Evolutionary conservation across 805 yeast genomes (phyloP).

Genomic region (Brettanomyces custersianus): DNA sequence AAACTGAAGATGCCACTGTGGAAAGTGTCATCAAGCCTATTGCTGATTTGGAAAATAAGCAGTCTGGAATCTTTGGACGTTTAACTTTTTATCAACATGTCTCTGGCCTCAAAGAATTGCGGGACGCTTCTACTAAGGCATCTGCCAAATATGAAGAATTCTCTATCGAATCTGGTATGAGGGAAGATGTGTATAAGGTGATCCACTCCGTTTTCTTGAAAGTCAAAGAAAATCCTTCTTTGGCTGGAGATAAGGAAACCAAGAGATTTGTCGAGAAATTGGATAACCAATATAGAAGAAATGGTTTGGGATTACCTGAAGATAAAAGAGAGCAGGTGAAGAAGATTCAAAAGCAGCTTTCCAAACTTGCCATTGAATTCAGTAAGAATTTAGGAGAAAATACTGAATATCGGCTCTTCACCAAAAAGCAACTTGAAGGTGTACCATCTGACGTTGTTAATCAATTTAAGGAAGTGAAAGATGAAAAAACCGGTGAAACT

Average conservation of each 20-base stretch:
- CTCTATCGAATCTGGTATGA: conserved; percentile 53
- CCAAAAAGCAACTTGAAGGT: conserved; percentile 61
- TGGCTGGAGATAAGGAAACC: conserved; percentile 40
- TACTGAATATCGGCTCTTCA: conserved; percentile 48
- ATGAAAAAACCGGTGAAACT: conserved; percentile 26
- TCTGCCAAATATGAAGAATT: conserved; percentile 48
- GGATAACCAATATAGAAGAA: conserved; percentile 49
- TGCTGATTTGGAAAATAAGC: conserved; percentile 42
- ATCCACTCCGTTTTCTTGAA: conserved; percentile 44
- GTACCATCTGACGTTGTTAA: conserved; percentile 57
- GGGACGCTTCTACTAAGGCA: conserved; percentile 64
- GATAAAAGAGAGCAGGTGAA: conserved; percentile 49
- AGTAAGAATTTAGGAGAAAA: conserved; percentile 66
- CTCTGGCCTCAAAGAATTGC: conserved; percentile 49
- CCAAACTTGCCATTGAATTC: conserved; percentile 48
- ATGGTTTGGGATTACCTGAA: conserved; percentile 56
- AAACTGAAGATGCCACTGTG: conserved; percentile 39
- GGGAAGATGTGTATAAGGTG: conserved; percentile 57
- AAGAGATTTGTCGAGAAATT: conserved; percentile 48
- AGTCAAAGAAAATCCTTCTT: conserved; percentile 20
- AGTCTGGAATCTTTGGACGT: conserved; percentile 36
- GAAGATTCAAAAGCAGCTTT: conserved; percentile 48
- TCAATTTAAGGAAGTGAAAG: conserved; percentile 41
- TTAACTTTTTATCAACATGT: conserved; percentile 68
- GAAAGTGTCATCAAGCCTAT: conserved; percentile 47